These are phyloP conservation scores for Thalassiosira mediterranea DNA, from an alignment of 352 stramenopile species.

Conservation along the genomic window DNA sequence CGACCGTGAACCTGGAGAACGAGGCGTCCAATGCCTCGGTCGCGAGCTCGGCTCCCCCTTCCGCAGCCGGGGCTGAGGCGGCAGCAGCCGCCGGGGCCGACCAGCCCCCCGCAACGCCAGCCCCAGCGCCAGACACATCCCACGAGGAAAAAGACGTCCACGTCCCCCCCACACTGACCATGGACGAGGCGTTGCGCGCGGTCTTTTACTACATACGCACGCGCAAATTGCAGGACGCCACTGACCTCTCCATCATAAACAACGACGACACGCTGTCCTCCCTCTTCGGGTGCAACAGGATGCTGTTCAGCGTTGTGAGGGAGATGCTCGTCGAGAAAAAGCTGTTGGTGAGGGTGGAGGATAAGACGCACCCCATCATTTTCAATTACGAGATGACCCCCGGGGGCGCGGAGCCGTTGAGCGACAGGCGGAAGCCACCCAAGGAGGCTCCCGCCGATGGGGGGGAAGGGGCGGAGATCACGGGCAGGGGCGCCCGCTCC, in stretches of 20 bases:
- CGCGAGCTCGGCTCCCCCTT: background rate
- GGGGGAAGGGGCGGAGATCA: constrained; percentile 2
- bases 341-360: constrained; percentile 41
- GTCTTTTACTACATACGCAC: constrained; percentile 75
- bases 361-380: constrained; percentile 48
- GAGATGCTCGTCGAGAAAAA: constrained; percentile 35
- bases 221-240: constrained; percentile 61
- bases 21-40: constrained; percentile 28
- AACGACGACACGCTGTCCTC: constrained; percentile 62
- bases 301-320: constrained; percentile 52
- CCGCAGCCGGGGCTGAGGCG: background rate
- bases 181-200: constrained; percentile 65
- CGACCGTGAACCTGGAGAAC: constrained; percentile 24
- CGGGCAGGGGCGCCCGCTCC: background rate
- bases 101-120: background rate
- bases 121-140: background rate
- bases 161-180: constrained; percentile 66
- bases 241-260: constrained; percentile 66
- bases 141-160: constrained; percentile 31
- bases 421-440: background rate
- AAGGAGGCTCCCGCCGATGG: constrained; percentile 5
- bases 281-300: constrained; percentile 67
- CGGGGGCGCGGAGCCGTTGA: constrained; percentile 41
- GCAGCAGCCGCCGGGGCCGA: background rate
- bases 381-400: constrained; percentile 57